Percentiles rank a stretch among this genome's conserved stretches.
These are phyloP conservation scores for Mortierella sp. DNA, from an alignment of 371 early-diverging fungal genomes.

Conservation along the genomic window DNA sequence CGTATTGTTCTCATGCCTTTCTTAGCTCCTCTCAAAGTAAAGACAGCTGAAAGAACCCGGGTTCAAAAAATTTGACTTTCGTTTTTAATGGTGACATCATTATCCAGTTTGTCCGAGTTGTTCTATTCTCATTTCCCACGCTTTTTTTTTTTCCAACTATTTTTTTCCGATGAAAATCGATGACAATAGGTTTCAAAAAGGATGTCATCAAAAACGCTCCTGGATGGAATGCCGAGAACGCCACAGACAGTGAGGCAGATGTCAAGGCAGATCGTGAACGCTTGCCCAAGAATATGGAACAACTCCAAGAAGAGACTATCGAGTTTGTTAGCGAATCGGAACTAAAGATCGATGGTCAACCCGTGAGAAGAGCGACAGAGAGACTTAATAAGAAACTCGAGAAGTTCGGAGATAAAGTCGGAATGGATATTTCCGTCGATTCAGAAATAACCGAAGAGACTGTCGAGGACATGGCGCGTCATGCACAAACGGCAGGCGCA, in stretches of 20 bases:
- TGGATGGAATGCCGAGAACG: constrained; percentile 48
- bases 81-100: too few relatives aligned
- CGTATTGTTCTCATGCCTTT: not conserved
- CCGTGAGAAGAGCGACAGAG: constrained; percentile 3
- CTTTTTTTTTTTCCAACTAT: not conserved
- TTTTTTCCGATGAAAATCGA: not conserved
- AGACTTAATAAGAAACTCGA: constrained; percentile 1
- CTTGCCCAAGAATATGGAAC: constrained; percentile 15
- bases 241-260: constrained; percentile 57
- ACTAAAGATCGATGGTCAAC: not conserved
- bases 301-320: constrained; percentile 48
- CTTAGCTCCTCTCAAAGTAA: not conserved
- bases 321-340: not conserved
- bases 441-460: constrained; percentile 6
- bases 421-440: not conserved
- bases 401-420: constrained; percentile 8
- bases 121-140: not conserved
- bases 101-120: not conserved
- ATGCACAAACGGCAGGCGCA: constrained; percentile 12
- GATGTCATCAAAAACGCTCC: constrained; percentile 51
- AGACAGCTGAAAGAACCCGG: not conserved
- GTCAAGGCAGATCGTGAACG: constrained; percentile 59
- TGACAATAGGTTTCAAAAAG: constrained; percentile 11
- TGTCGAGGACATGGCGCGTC: constrained; percentile 7
- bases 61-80: not conserved